These are phyloP conservation scores for Colletotrichum sp. DNA, from an alignment of 2,329 filamentous ascomycete genomes.

Conservation along the genomic window DNA sequence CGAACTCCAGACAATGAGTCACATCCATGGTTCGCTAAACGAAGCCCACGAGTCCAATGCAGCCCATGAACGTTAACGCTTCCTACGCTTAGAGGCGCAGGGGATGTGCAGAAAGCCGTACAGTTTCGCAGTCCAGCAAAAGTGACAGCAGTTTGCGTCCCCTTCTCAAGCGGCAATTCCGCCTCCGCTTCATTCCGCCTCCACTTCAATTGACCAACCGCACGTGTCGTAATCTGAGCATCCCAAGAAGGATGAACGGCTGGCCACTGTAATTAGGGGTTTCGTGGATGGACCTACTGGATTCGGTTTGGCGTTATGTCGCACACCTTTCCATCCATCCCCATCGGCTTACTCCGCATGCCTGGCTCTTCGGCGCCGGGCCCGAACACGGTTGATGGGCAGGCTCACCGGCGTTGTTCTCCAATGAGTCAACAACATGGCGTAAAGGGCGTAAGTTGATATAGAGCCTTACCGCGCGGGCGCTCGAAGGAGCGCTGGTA, in stretches of 20 bases:
- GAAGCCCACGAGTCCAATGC: background rate
- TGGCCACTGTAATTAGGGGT: background rate
- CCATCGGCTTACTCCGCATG: background rate
- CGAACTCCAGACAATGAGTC: background rate
- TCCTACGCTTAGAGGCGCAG: background rate
- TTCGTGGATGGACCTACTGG: background rate
- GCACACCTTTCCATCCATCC: background rate
- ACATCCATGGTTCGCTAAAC: background rate
- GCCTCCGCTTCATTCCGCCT: background rate
- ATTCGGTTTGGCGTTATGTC: background rate
- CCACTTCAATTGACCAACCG: background rate
- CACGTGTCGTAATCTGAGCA: background rate
- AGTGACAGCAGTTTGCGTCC: background rate
- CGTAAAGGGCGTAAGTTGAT: background rate
- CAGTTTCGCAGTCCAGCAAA: background rate
- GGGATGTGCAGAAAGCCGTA: background rate
- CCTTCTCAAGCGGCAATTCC: background rate
- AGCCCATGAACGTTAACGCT: background rate
- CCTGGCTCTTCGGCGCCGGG: background rate
- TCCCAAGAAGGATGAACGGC: background rate
- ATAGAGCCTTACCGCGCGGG: background rate
- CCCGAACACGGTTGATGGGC: background rate
- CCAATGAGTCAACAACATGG: background rate
- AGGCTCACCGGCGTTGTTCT: background rate
- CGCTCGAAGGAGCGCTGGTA: background rate